These are phyloP conservation scores for Yamadazyma philogaea DNA, from an alignment of 805 yeast genomes.

Conservation along the genomic window DNA sequence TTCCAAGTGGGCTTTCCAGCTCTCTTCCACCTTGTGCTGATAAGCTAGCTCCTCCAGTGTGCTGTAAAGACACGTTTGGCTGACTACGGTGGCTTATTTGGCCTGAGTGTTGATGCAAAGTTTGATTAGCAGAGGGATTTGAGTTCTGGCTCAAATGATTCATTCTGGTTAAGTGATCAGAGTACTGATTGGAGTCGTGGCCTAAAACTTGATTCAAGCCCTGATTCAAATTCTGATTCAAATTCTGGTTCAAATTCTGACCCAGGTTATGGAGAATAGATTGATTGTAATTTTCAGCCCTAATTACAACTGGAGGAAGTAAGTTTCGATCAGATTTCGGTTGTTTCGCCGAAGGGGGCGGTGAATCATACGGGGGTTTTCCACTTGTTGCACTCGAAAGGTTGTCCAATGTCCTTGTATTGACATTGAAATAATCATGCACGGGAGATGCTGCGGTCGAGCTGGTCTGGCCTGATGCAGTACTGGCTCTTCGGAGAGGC, in stretches of 20 bases:
- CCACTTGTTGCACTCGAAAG: conserved; percentile 26
- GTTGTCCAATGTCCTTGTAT: conserved; percentile 34
- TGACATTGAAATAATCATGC: conserved; percentile 18
- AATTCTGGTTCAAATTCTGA: not conserved
- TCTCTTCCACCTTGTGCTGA: not conserved
- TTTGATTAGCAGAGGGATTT: not conserved
- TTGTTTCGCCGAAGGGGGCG: conserved; percentile 15
- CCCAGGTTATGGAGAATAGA: not conserved
- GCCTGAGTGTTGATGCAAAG: not conserved
- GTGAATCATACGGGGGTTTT: conserved; percentile 6
- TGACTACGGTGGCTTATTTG: not conserved
- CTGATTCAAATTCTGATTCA: not conserved
- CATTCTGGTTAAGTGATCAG: not conserved
- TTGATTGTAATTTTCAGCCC: conserved; percentile 5
- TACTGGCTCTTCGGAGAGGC: not conserved
- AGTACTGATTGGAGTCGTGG: not conserved
- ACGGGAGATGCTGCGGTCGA: conserved; percentile 9
- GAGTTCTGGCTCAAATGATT: not conserved
- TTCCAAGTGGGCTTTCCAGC: not conserved
- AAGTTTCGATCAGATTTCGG: conserved; percentile 9
- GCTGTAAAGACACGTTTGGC: not conserved
- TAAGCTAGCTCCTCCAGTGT: not conserved
- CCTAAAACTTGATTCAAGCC: not conserved
- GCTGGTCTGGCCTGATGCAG: not conserved
- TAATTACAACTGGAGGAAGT: conserved; percentile 15